Percentiles rank a stretch among this genome's conserved stretches.
Conservation (phyloP, 108 stramenopile genomes). For the Poteriospumella lacustris region DNA sequence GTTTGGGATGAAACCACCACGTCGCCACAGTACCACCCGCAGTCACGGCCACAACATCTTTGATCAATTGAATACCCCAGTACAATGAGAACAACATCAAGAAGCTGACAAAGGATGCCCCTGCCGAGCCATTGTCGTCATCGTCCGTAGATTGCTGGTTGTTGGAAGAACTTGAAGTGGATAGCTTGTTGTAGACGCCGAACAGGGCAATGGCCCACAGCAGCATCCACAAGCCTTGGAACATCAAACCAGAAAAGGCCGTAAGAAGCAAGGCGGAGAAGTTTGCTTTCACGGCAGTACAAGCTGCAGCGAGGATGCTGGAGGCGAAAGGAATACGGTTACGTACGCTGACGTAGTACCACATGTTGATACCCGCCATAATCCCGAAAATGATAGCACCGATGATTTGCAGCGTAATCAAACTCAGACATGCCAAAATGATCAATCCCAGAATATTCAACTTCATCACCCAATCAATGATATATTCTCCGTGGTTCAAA, state of each 20-base stretch:
- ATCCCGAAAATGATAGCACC: constrained; percentile 17
- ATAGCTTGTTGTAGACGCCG: background rate
- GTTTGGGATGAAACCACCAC: constrained; percentile 37
- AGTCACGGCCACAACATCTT: constrained; percentile 25
- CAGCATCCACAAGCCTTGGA: constrained; percentile 2
- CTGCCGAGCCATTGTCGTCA: background rate
- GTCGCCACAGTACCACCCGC: constrained; percentile 34
- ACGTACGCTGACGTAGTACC: constrained; percentile 25
- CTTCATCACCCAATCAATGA: background rate
- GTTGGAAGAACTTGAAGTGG: background rate
- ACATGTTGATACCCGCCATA: background rate
- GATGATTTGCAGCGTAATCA: background rate
- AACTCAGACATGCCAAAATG: background rate
- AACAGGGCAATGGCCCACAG: constrained; percentile 16
- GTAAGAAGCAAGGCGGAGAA: constrained; percentile 12
- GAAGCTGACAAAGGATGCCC: constrained; percentile 11
- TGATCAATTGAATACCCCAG: constrained; percentile 30
- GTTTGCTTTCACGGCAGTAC: background rate
- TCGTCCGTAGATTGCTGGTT: too few relatives aligned
- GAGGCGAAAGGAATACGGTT: constrained; percentile 33
- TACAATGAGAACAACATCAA: constrained; percentile 32
- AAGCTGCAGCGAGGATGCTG: constrained; percentile 22
- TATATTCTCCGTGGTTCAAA: background rate
- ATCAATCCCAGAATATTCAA: background rate
- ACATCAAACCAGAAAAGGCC: constrained; percentile 14